These are phyloP conservation scores for Suillus ampliporus DNA, from an alignment of 768 basidiomycete genomes.

Conservation along the genomic window DNA sequence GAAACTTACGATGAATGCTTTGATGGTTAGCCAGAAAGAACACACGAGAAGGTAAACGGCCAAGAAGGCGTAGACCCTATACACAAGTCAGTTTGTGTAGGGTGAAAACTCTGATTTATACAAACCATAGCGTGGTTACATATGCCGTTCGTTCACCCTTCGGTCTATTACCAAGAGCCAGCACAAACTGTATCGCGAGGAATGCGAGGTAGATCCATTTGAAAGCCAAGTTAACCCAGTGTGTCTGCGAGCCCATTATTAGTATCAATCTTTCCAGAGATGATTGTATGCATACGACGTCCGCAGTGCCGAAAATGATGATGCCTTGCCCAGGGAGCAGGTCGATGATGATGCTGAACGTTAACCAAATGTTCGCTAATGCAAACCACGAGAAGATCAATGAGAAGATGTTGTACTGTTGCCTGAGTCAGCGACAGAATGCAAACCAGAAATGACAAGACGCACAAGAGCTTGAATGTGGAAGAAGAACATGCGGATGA, in stretches of 20 bases:
- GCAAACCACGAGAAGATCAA: conserved; percentile 94
- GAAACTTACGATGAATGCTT: conserved; percentile 71
- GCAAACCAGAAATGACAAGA: conserved; percentile 20
- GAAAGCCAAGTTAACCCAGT: conserved; percentile 83
- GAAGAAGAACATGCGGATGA: conserved; percentile 95
- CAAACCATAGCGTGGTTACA: conserved; percentile 69
- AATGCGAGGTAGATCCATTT: conserved; percentile 90
- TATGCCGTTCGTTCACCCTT: conserved; percentile 86
- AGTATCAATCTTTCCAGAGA: conserved; percentile 5
- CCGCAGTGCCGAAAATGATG: conserved; percentile 72
- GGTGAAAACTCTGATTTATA: background rate
- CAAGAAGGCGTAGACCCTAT: conserved; percentile 85
- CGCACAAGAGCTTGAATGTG: conserved; percentile 89
- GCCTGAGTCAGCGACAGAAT: conserved; percentile 9
- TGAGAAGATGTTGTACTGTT: conserved; percentile 84
- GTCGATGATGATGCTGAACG: conserved; percentile 95
- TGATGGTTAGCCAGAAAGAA: conserved; percentile 82
- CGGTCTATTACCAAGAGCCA: conserved; percentile 81
- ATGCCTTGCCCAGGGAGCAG: conserved; percentile 64
- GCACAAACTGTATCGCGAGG: conserved; percentile 80
- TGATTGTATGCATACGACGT: conserved; percentile 57
- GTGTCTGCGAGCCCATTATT: conserved; percentile 57
- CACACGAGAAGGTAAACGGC: conserved; percentile 86
- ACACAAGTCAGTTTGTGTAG: conserved; percentile 14
- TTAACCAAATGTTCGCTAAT: conserved; percentile 90